A percentile compares a stretch with the other conserved stretches of the same genome.
Evolutionary conservation across 257 asterid species (phyloP).

Genomic region (Echites panduratus): DNA sequence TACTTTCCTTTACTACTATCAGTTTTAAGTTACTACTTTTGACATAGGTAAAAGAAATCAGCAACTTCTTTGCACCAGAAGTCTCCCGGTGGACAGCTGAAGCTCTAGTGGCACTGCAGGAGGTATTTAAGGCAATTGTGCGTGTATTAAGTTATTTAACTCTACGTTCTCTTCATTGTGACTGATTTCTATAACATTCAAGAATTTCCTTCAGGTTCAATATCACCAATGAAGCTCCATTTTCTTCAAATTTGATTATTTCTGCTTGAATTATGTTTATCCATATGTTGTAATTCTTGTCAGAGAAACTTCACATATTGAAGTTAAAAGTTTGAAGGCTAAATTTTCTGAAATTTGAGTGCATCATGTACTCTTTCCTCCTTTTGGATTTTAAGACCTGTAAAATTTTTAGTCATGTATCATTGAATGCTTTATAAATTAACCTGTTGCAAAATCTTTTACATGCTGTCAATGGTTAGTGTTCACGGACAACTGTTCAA

Average conservation of each 20-base stretch:
- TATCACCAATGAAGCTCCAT: background rate
- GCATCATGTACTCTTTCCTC: no score
- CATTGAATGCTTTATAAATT: no score
- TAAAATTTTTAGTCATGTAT: no score
- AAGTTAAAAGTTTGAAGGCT: no score
- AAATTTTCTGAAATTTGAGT: no score
- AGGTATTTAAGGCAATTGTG: constrained; percentile 50
- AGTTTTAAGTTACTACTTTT: background rate
- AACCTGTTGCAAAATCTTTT: no score
- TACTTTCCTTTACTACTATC: background rate
- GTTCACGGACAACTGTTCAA: no score
- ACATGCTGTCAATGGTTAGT: no score
- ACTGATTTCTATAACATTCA: background rate
- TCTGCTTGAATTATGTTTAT: background rate
- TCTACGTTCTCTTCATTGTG: background rate
- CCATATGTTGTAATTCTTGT: background rate
- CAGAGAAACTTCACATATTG: background rate
- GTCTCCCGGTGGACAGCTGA: constrained; percentile 86
- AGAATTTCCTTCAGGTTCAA: background rate
- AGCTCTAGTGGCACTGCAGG: constrained; percentile 81
- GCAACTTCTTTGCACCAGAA: constrained; percentile 38
- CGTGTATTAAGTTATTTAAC: background rate
- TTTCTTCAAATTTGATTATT: background rate
- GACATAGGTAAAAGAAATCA: constrained; percentile 66
- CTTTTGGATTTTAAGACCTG: no score